Conservation (phyloP, 2,329 filamentous ascomycete species). For the Xylariomycetidae sp. region DNA sequence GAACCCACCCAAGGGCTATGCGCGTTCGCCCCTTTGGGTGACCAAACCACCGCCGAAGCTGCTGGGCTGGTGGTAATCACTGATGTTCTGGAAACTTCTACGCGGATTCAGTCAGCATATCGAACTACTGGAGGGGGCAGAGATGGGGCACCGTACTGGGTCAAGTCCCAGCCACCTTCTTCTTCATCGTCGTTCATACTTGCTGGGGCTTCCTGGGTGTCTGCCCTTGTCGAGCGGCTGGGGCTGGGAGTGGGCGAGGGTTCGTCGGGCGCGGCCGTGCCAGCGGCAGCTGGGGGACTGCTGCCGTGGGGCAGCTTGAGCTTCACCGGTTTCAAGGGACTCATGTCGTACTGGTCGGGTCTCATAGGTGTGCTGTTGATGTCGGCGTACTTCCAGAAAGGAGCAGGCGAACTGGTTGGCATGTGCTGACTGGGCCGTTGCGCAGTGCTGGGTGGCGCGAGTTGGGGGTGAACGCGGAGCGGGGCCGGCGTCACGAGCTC, state of each 20-base stretch:
- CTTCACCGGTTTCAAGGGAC: conserved; percentile 52
- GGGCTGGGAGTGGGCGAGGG: conserved; percentile 47
- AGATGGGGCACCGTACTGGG: conserved; percentile 40
- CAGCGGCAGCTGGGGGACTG: conserved; percentile 48
- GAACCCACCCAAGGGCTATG: too few relatives aligned
- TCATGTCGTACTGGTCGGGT: conserved; percentile 47
- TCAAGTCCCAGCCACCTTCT: conserved; percentile 51
- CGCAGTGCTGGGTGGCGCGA: conserved; percentile 74
- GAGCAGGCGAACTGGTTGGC: conserved; percentile 77
- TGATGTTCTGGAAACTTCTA: conserved; percentile 1
- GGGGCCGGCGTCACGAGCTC: conserved; percentile 69
- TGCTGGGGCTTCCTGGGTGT: conserved; percentile 20
- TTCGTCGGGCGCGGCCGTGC: too few relatives aligned
- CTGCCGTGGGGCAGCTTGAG: conserved; percentile 45
- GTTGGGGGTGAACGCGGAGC: conserved; percentile 63
- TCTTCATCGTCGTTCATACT: conserved; percentile 34
- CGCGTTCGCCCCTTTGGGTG: not conserved
- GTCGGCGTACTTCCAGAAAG: conserved; percentile 84
- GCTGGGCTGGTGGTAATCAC: not conserved
- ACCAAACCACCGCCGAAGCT: not conserved
- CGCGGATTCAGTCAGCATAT: not conserved
- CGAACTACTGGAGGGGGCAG: not conserved
- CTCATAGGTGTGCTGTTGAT: conserved; percentile 66
- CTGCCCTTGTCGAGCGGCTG: conserved; percentile 30
- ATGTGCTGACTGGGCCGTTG: conserved; percentile 80